These are phyloP conservation scores for Kazachstania africana DNA, from an alignment of 805 yeast genomes.

Conservation along the genomic window DNA sequence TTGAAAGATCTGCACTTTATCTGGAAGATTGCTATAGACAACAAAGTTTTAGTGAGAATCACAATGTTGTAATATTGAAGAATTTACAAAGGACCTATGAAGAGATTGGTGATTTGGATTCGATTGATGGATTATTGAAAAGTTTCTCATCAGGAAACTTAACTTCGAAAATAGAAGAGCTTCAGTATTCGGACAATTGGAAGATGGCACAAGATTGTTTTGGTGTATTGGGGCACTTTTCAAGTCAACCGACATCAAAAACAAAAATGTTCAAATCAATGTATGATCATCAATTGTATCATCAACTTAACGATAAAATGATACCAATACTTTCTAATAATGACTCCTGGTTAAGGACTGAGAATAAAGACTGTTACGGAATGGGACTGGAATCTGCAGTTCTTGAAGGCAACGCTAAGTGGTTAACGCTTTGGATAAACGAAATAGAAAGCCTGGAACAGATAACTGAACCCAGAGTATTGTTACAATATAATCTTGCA, in stretches of 20 bases:
- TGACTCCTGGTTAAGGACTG: conserved; percentile 20
- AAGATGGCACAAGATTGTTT: conserved; percentile 77
- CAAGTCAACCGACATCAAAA: conserved; percentile 27
- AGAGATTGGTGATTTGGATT: conserved; percentile 78
- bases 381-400: conserved; percentile 71
- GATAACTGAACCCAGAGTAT: conserved; percentile 39
- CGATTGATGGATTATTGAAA: conserved; percentile 75
- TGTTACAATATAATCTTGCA: conserved; percentile 55
- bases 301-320: conserved; percentile 46
- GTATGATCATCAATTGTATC: conserved; percentile 65
- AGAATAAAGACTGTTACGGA: conserved; percentile 39
- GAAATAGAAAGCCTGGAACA: conserved; percentile 34
- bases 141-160: conserved; percentile 57
- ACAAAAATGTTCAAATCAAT: conserved; percentile 58
- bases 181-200: conserved; percentile 83
- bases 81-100: conserved; percentile 70
- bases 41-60: conserved; percentile 7
- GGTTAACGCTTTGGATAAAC: conserved; percentile 47
- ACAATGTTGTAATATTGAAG: conserved; percentile 25
- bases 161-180: conserved; percentile 65
- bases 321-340: conserved; percentile 33
- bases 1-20: conserved; percentile 77
- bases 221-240: conserved; percentile 43
- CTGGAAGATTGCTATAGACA: conserved; percentile 62
- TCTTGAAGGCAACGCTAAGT: conserved; percentile 42